phyloP scores from a whole-genome alignment of 306 rosid genomes.

The Rubus idaeus region DNA sequence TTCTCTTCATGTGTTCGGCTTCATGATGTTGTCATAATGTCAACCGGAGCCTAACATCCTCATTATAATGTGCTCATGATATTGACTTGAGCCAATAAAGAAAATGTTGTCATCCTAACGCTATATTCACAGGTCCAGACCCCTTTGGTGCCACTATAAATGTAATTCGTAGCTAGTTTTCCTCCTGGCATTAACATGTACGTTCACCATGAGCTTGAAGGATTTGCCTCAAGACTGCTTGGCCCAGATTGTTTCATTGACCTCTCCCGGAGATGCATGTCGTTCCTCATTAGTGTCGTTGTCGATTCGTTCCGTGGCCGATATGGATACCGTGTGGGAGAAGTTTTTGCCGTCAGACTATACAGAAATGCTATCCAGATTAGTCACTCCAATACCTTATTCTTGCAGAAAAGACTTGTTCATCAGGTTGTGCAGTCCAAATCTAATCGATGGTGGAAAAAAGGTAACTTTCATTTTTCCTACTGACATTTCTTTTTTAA shows the following conservation, averaged over 20 bases:
- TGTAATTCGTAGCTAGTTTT: background rate
- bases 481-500: background rate
- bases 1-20: background rate
- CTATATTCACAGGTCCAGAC: conserved; percentile 9
- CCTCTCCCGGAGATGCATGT: conserved; percentile 52
- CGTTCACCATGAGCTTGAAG: conserved; percentile 34
- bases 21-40: conserved; percentile 12
- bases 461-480: conserved; percentile 26
- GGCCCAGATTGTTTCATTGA: conserved; percentile 45
- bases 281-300: conserved; percentile 30
- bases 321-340: conserved; percentile 50
- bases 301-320: conserved; percentile 30
- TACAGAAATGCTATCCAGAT: conserved; percentile 38
- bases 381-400: conserved; percentile 36
- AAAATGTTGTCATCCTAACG: conserved; percentile 52
- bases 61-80: conserved; percentile 40
- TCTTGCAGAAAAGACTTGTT: conserved; percentile 47
- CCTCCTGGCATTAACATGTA: background rate
- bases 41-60: background rate
- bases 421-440: conserved; percentile 47
- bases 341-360: conserved; percentile 47
- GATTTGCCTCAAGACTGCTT: conserved; percentile 54
- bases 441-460: conserved; percentile 46
- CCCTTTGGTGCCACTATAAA: background rate
- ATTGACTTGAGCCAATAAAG: background rate